Evolutionary conservation across 768 basidiomycete genomes (phyloP).

Genomic region (Agaricus blazei): DNA sequence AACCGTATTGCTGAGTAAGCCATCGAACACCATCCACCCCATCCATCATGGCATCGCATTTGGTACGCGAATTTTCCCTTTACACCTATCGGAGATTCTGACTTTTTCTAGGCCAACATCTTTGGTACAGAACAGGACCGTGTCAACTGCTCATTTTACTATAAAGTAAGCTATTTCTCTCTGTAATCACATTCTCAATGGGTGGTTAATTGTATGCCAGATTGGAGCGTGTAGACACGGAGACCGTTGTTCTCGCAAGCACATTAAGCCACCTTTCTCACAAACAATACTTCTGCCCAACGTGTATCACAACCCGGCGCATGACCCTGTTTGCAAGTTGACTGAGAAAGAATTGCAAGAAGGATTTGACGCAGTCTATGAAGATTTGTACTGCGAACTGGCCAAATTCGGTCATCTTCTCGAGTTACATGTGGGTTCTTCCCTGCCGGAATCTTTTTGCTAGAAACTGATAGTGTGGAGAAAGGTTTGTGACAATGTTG

Average conservation of each 20-base stretch:
- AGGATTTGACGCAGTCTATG: conserved; percentile 90
- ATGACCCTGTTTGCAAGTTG: conserved; percentile 86
- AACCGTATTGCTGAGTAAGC: no score
- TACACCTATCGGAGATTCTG: neutral
- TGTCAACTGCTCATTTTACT: conserved; percentile 99
- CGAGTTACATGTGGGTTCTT: conserved; percentile 79
- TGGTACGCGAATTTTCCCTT: conserved; percentile 41
- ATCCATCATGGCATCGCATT: conserved; percentile 62
- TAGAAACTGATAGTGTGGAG: conserved; percentile 1
- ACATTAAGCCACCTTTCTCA: conserved; percentile 96
- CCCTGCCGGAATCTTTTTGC: neutral
- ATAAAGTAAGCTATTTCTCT: conserved; percentile 58
- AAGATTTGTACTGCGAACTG: conserved; percentile 92
- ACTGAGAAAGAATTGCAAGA: conserved; percentile 86
- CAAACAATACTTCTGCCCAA: conserved; percentile 96
- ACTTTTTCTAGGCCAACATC: conserved; percentile 70
- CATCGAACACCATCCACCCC: neutral
- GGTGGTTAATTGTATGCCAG: conserved; percentile 30
- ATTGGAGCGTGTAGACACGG: conserved; percentile 99
- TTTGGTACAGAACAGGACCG: conserved; percentile 93
- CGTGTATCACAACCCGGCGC: conserved; percentile 97
- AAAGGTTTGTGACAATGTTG: conserved; percentile 96
- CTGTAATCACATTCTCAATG: neutral
- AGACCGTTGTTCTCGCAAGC: conserved; percentile 96
- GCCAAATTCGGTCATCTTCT: conserved; percentile 93